Conservation (phyloP, 208 protist genomes). For the Wallacemonas sp. region DNA sequence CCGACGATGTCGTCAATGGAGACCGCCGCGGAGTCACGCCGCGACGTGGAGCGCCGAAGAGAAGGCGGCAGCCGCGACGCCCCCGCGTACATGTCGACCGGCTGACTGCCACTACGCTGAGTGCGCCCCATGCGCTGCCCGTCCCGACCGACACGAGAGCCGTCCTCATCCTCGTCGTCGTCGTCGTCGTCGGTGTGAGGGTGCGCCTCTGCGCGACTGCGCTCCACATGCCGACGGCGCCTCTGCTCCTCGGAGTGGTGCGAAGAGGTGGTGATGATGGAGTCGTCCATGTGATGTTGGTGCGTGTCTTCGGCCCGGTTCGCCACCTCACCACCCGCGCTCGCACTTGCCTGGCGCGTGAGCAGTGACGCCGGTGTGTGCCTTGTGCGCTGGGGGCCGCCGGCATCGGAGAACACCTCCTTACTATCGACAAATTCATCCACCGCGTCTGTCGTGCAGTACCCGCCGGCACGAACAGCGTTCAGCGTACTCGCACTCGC, state of each 20-base stretch:
- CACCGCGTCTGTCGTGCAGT: constrained; percentile 34
- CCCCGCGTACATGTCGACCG: too few relatives aligned
- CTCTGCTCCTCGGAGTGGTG: not conserved
- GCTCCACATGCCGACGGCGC: constrained; percentile 1
- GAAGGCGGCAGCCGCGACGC: not conserved
- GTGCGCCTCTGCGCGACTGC: not conserved
- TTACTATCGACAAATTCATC: constrained; percentile 23
- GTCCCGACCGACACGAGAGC: not conserved
- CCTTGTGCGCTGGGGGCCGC: not conserved
- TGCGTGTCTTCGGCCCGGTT: not conserved
- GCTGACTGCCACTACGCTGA: too few relatives aligned
- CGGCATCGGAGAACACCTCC: constrained; percentile 1
- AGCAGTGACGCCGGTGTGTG: not conserved
- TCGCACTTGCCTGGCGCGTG: not conserved
- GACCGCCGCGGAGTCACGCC: not conserved
- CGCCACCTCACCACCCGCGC: not conserved
- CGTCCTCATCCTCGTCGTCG: constrained; percentile 12
- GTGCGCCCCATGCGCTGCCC: too few relatives aligned
- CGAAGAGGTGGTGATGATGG: not conserved
- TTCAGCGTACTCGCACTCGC: constrained; percentile 13
- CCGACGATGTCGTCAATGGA: not conserved
- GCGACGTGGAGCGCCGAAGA: not conserved
- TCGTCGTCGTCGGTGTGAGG: not conserved
- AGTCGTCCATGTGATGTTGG: too few relatives aligned
- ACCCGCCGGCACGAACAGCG: constrained; percentile 9